Percentiles rank a stretch among this genome's conserved stretches.
Conservation (phyloP, 495 filamentous ascomycete genomes). For the Usnea hakonensis region DNA sequence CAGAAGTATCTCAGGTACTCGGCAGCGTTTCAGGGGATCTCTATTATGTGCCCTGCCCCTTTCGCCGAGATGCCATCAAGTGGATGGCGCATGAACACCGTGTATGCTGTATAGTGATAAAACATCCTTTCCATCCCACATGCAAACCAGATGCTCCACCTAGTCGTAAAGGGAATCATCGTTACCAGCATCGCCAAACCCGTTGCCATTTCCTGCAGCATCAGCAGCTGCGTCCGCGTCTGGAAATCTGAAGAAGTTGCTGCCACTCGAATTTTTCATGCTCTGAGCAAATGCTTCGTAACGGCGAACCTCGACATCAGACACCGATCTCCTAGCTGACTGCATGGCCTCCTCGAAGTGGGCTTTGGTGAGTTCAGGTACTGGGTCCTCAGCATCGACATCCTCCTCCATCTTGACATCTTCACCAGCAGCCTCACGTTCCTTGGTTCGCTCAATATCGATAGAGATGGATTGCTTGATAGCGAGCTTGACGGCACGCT, state of each 20-base stretch:
- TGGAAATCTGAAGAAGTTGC: conserved; percentile 96
- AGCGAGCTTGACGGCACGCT: conserved; percentile 97
- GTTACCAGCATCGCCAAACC: conserved; percentile 76
- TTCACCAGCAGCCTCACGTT: conserved; percentile 78
- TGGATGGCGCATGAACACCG: conserved; percentile 7
- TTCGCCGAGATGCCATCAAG: background rate
- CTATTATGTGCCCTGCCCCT: background rate
- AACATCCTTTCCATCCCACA: background rate
- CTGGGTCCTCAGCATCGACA: conserved; percentile 78
- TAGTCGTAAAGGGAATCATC: conserved; percentile 79
- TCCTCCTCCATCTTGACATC: conserved; percentile 72
- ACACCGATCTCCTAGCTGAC: conserved; percentile 84
- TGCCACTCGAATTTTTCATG: conserved; percentile 94
- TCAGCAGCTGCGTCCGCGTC: conserved; percentile 54
- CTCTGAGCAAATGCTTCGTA: conserved; percentile 98
- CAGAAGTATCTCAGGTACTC: background rate
- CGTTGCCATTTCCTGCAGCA: conserved; percentile 45
- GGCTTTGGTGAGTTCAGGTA: conserved; percentile 89
- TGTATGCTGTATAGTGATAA: conserved; percentile 4
- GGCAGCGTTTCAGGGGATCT: background rate
- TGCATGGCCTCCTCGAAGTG: conserved; percentile 99
- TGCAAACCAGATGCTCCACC: background rate
- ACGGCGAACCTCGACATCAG: conserved; percentile 89
- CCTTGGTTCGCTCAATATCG: conserved; percentile 83
- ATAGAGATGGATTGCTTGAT: conserved; percentile 92